Base-by-base conservation (phyloP, 257 asterid species). In the Solanum paucissectum region DNA sequence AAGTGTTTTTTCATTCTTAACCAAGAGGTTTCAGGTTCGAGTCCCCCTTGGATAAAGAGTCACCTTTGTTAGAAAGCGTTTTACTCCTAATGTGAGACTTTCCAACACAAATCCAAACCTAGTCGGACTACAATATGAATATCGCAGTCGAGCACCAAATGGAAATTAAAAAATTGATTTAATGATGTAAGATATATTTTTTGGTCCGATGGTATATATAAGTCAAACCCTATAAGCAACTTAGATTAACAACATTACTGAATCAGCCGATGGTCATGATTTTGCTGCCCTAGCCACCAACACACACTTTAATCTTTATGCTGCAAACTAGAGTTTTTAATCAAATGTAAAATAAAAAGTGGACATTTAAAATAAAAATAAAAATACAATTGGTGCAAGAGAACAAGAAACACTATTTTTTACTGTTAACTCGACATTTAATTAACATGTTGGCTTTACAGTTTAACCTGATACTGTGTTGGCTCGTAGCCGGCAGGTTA, bases 401-500 rank as follows among this genome's bases (percentile, higher is more conserved):
- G 33, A 38, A 23, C 34, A 37, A 29, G 32, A 76, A n/a, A 38
- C 55, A 4, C 34, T 62, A n/a, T 0, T 10, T 62, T 62, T 58
- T 58, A 42, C 38, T 77, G 36, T 18, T 77, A 77, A 25, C 3
- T 42, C 62, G 37, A 40, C 29, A 6, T 23, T 40, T 38, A 76
- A 76, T 40, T 38, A 76, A 76, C 60, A 38, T 40, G 60, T 25
- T 40, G 58, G 36, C n/a, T 32, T 77, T 25, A 5, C 64, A 79
- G 38, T 27, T 46, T 27, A 29, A 81, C 40, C 68, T 44, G 18
- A 5, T 29, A 46, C 68, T 29, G 25, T 81, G 40, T 81, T 81
- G 85, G 85, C 4, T 46, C 42, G 38, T 46, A 81, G 68, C 68
- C 85, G 68, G 68, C 85, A 46, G 85, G 85, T 46, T 81, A 16